These are phyloP conservation scores for Solanum chiquidenum DNA, from an alignment of 257 asterid genomes.

Conservation along the genomic window DNA sequence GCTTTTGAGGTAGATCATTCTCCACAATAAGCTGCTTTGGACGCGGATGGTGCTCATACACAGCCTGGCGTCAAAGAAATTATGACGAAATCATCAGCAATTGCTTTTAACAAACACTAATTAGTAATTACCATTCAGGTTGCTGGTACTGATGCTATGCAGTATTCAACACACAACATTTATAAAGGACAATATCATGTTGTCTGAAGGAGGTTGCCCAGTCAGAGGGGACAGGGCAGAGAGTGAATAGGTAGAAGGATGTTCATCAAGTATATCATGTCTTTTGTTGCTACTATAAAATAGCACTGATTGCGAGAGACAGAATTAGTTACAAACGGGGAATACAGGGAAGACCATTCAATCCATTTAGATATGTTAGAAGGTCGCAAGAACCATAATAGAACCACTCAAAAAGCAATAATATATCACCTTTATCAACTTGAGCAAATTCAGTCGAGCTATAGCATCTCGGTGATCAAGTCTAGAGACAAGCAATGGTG, in stretches of 20 bases:
- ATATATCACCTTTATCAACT: constrained; percentile 71
- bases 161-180: not conserved
- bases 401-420: not conserved
- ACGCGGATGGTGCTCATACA: constrained; percentile 93
- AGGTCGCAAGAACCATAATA: not conserved
- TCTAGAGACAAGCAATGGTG: constrained; percentile 75
- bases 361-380: not conserved
- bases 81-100: not conserved
- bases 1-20: constrained; percentile 85
- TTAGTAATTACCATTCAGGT: not conserved
- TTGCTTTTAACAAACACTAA: not conserved
- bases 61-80: constrained; percentile 45
- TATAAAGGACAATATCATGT: not conserved
- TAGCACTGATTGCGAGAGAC: not conserved
- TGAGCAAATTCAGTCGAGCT: constrained; percentile 85
- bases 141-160: not conserved
- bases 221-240: not conserved
- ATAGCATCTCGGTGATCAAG: constrained; percentile 96
- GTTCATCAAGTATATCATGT: not conserved
- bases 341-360: not conserved
- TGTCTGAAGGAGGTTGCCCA: not conserved
- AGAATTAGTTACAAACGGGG: not conserved
- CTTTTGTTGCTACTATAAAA: not conserved
- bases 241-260: not conserved
- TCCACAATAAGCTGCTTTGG: constrained; percentile 97